Percentiles rank a stretch among this genome's conserved stretches.
These are phyloP conservation scores for Verticillium klebahnii DNA, from an alignment of 2,329 filamentous ascomycete genomes.

Conservation along the genomic window DNA sequence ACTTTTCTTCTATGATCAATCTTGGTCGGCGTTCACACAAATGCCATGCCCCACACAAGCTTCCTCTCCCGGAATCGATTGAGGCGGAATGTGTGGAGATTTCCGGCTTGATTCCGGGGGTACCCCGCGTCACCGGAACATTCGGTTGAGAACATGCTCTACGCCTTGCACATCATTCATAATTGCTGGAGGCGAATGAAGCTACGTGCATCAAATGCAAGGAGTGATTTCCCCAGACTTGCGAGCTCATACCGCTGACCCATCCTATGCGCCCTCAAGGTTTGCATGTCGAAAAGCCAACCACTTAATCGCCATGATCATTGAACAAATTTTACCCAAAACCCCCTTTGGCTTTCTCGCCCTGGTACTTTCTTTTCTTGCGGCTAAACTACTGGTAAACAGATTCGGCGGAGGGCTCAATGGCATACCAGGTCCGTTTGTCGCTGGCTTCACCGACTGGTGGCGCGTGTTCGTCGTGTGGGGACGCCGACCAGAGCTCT, in stretches of 20 bases:
- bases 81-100: background rate
- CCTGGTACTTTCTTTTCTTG: background rate
- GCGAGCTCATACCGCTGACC: background rate
- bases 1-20: background rate
- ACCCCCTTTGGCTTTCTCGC: background rate
- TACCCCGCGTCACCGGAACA: background rate
- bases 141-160: background rate
- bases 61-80: background rate
- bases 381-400: conserved; percentile 1
- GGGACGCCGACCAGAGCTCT: conserved; percentile 59
- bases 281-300: background rate
- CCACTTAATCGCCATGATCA: background rate
- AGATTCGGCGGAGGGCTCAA: conserved; percentile 3
- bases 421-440: conserved; percentile 56
- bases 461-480: conserved; percentile 72
- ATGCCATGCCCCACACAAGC: background rate
- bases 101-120: background rate
- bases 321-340: conserved; percentile 2
- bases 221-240: background rate
- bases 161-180: background rate
- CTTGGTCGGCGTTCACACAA: background rate
- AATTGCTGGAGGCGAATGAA: background rate
- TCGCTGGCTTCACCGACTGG: conserved; percentile 61
- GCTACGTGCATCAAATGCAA: background rate
- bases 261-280: background rate